Evolutionary conservation across 192 early-diverging fungal genomes (phyloP).

Genomic region (Coemansia sp.): DNA sequence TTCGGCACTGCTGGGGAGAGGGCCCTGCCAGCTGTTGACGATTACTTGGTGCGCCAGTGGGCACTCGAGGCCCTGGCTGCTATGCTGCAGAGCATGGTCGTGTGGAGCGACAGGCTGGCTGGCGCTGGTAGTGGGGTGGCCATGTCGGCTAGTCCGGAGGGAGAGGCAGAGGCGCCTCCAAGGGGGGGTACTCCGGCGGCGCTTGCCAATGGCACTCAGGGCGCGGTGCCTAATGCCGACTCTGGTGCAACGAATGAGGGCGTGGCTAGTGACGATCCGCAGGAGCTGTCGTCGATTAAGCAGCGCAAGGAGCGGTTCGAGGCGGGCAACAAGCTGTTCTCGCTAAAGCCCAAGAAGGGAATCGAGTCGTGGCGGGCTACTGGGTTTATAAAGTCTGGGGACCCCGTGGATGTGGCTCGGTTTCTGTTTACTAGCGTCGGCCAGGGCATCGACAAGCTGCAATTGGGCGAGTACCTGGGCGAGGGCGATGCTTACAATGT

Average conservation of each 20-base stretch:
- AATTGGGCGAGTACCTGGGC: slow-evolving; percentile 91
- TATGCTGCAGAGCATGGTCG: slow-evolving; percentile 64
- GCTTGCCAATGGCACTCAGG: neutral
- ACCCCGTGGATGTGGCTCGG: slow-evolving; percentile 70
- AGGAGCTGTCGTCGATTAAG: slow-evolving; percentile 78
- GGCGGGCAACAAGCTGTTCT: slow-evolving; percentile 77
- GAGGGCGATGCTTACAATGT: slow-evolving; percentile 92
- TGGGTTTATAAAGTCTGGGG: slow-evolving; percentile 62
- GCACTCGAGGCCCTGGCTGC: slow-evolving; percentile 62
- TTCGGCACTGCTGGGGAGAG: slow-evolving; percentile 18
- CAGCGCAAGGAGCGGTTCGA: slow-evolving; percentile 81
- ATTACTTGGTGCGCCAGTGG: slow-evolving; percentile 57
- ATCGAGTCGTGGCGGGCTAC: slow-evolving; percentile 70
- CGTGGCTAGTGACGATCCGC: slow-evolving; percentile 70
- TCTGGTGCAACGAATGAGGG: slow-evolving; percentile 2
- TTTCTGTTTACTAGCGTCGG: slow-evolving; percentile 64
- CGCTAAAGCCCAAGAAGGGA: slow-evolving; percentile 88
- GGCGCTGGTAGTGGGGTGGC: slow-evolving; percentile 4
- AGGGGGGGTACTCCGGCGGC: neutral
- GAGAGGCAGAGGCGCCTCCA: neutral
- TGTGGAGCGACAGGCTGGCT: slow-evolving; percentile 59
- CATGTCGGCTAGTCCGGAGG: neutral
- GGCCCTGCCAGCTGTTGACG: slow-evolving; percentile 14
- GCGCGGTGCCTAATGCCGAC: neutral
- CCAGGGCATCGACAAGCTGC: slow-evolving; percentile 82